Evolutionary conservation across 257 asterid species (phyloP).

Genomic region (Ilex asprella): DNA sequence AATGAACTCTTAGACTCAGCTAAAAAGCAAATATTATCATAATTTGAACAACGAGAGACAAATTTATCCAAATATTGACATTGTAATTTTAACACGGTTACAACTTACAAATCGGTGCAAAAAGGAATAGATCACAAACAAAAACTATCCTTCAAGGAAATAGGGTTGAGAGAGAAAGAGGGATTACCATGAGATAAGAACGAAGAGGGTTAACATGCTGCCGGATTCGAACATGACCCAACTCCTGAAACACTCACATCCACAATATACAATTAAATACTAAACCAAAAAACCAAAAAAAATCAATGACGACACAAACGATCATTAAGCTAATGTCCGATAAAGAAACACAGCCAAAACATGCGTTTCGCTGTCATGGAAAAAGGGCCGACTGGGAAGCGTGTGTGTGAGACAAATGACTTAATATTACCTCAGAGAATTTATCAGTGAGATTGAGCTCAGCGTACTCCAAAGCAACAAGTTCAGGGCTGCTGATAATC

Average conservation of each 20-base stretch:
- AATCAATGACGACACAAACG: not conserved
- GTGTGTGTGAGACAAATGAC: not conserved
- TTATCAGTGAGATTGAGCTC: conserved; percentile 73
- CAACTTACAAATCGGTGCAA: too few species aligned
- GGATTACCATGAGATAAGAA: conserved; percentile 50
- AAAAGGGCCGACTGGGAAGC: too few species aligned
- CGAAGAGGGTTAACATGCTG: conserved; percentile 96
- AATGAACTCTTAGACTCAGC: not conserved
- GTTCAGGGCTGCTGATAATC: conserved; percentile 40
- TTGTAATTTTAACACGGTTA: too few species aligned
- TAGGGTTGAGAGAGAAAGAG: not conserved
- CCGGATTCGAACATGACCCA: conserved; percentile 86
- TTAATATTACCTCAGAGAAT: conserved; percentile 35
- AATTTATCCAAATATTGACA: not conserved
- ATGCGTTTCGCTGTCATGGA: too few species aligned
- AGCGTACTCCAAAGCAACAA: conserved; percentile 75
- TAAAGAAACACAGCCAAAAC: not conserved
- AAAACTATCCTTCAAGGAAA: not conserved
- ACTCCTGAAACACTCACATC: conserved; percentile 43
- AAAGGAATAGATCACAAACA: not conserved
- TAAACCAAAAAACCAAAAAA: not conserved
- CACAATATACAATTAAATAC: not conserved
- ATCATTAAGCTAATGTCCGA: not conserved
- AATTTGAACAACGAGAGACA: not conserved
- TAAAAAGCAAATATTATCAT: not conserved